Conservation (phyloP, 2,329 filamentous ascomycete genomes). For the Neonectria hederae region DNA sequence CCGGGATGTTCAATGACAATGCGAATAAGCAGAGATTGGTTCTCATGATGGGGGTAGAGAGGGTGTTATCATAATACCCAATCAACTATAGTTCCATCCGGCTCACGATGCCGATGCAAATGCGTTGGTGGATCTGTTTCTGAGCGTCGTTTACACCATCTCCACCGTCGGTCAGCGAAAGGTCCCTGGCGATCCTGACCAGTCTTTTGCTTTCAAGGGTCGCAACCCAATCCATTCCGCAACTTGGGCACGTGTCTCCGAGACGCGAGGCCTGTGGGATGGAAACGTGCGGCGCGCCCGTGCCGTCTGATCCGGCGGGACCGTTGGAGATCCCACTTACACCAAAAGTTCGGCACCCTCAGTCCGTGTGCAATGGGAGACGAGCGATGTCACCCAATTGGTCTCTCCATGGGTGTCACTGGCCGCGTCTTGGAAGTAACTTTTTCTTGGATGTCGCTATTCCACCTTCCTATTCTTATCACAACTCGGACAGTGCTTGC, state of each 20-base stretch:
- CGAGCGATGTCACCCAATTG: constrained; percentile 1
- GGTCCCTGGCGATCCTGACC: background rate
- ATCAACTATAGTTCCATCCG: background rate
- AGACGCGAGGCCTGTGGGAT: background rate
- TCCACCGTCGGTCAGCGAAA: constrained; percentile 28
- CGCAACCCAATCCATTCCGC: constrained; percentile 25
- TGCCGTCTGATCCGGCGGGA: constrained; percentile 37
- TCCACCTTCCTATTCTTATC: background rate
- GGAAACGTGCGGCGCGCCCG: constrained; percentile 18
- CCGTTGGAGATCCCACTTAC: constrained; percentile 1
- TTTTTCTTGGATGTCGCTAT: background rate
- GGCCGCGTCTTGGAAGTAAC: background rate
- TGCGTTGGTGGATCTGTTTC: constrained; percentile 18
- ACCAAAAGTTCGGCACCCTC: constrained; percentile 1
- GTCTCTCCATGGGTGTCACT: background rate
- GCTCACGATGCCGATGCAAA: background rate
- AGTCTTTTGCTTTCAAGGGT: background rate
- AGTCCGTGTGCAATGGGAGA: background rate
- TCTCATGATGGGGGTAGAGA: background rate
- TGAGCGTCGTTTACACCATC: constrained; percentile 13
- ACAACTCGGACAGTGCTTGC: background rate
- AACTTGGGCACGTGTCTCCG: constrained; percentile 27
- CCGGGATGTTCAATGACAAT: constrained; percentile 1
- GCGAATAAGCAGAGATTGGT: background rate
- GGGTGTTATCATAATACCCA: constrained; percentile 4